Percentiles rank a stretch among this genome's conserved stretches.
phyloP scores from a whole-genome alignment of 352 stramenopile species.

The Peronospora belbahrii region DNA sequence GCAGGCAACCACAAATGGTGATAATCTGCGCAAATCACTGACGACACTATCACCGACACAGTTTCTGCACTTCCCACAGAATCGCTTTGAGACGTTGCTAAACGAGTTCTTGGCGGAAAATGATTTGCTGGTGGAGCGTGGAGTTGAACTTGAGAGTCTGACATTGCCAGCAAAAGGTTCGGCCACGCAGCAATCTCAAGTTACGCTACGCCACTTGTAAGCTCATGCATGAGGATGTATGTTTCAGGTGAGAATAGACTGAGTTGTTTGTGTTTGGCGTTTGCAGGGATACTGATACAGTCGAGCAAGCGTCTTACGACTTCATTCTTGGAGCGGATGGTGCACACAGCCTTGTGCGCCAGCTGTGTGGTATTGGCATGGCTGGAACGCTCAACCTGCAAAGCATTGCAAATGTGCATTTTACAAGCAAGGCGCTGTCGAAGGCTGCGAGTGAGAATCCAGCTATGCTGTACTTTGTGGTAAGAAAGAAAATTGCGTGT shows the following conservation, averaged over 20 bases:
- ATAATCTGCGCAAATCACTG: slow-evolving; percentile 33
- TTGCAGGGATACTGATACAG: slow-evolving; percentile 29
- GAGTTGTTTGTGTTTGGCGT: background rate
- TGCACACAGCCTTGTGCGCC: slow-evolving; percentile 76
- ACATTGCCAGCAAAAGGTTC: slow-evolving; percentile 8
- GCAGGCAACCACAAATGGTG: slow-evolving; percentile 11
- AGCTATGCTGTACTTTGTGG: slow-evolving; percentile 93
- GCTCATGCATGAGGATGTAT: background rate
- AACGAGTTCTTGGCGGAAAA: slow-evolving; percentile 42
- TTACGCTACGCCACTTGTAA: slow-evolving; percentile 47
- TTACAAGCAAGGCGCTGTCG: slow-evolving; percentile 74
- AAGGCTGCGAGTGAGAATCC: slow-evolving; percentile 47
- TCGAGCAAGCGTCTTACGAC: slow-evolving; percentile 47
- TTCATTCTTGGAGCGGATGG: slow-evolving; percentile 90
- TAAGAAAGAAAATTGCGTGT: slow-evolving; percentile 19
- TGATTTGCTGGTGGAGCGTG: slow-evolving; percentile 44
- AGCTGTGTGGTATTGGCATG: slow-evolving; percentile 64
- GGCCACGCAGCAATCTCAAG: slow-evolving; percentile 9
- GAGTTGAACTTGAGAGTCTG: slow-evolving; percentile 46
- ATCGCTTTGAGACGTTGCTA: slow-evolving; percentile 70
- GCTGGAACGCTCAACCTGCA: slow-evolving; percentile 75
- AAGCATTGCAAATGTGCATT: slow-evolving; percentile 92
- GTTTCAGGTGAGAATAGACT: background rate
- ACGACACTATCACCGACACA: slow-evolving; percentile 58
- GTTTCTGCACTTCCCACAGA: slow-evolving; percentile 81